Evolutionary conservation across 345 rosid species (phyloP).

Genomic region (Eucalyptus coolabah): DNA sequence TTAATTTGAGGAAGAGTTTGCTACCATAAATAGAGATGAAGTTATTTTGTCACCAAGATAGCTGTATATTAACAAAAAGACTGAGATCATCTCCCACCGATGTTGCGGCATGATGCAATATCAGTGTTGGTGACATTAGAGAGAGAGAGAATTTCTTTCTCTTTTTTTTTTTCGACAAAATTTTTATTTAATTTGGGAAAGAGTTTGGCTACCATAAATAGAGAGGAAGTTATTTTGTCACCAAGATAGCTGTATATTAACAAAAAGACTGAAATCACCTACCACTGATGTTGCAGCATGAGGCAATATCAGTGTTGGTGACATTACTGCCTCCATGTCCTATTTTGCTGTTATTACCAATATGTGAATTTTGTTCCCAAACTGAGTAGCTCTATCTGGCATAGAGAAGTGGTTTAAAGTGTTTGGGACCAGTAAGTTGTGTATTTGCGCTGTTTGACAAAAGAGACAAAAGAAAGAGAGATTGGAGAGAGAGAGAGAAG

Average conservation of each 20-base stretch:
- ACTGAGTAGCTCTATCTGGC: not conserved
- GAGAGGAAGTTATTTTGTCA: not conserved
- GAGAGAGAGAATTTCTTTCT: no score
- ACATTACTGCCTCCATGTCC: not conserved
- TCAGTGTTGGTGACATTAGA: not conserved
- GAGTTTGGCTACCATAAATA: not conserved
- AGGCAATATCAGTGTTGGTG: not conserved
- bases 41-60: not conserved
- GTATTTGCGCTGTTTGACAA: not conserved
- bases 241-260: not conserved
- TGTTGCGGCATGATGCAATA: not conserved
- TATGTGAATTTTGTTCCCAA: not conserved
- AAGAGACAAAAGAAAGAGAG: no score
- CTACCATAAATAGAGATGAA: not conserved
- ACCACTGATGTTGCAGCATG: not conserved
- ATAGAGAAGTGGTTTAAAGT: not conserved
- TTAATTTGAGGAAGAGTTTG: not conserved
- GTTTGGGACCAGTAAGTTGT: not conserved
- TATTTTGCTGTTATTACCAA: not conserved
- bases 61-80: not conserved
- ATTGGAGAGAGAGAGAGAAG: not conserved
- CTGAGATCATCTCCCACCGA: not conserved
- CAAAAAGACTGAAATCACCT: not conserved
- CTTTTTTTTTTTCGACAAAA: not conserved
- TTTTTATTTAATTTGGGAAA: not conserved